Evolutionary conservation across 78 protist species (phyloP).

Genomic region (Pirum gemmata): DNA sequence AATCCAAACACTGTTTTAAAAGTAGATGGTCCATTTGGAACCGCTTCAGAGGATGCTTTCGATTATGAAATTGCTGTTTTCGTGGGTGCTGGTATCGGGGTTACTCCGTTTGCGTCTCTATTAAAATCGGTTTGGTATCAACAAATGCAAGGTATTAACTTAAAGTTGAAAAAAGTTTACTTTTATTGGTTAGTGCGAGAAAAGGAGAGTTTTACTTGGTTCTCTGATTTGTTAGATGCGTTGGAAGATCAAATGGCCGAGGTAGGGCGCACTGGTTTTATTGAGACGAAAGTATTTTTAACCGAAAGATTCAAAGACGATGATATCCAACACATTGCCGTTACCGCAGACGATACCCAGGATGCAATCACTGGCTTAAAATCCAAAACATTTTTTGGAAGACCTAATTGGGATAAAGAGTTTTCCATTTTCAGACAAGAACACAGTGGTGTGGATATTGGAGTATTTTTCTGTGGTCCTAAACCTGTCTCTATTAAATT

Average conservation of each 20-base stretch:
- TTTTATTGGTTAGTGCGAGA: slow-evolving; percentile 72
- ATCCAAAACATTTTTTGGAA: slow-evolving; percentile 39
- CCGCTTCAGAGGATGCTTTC: slow-evolving; percentile 73
- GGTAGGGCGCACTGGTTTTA: slow-evolving; percentile 47
- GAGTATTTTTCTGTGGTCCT: slow-evolving; percentile 55
- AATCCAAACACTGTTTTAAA: slow-evolving; percentile 25
- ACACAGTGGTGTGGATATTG: slow-evolving; percentile 28
- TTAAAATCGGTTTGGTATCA: slow-evolving; percentile 63
- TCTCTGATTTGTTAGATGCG: slow-evolving; percentile 56
- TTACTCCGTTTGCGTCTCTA: slow-evolving; percentile 83
- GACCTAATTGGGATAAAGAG: slow-evolving; percentile 43
- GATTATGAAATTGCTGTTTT: slow-evolving; percentile 58
- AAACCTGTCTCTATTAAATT: slow-evolving; percentile 1
- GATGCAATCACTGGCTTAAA: slow-evolving; percentile 27
- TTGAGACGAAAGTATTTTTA: slow-evolving; percentile 62
- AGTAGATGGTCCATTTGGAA: slow-evolving; percentile 86
- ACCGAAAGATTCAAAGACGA: slow-evolving; percentile 66
- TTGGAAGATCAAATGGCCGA: slow-evolving; percentile 55
- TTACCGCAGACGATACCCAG: neutral
- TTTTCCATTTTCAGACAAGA: neutral
- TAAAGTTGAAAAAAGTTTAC: slow-evolving; percentile 56
- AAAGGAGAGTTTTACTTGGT: slow-evolving; percentile 66
- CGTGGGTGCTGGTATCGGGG: slow-evolving; percentile 85
- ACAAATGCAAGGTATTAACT: neutral
- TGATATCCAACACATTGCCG: slow-evolving; percentile 62